Evolutionary conservation across 2,329 filamentous ascomycete species (phyloP).

Genomic region (Pseudogymnoascus sp.): DNA sequence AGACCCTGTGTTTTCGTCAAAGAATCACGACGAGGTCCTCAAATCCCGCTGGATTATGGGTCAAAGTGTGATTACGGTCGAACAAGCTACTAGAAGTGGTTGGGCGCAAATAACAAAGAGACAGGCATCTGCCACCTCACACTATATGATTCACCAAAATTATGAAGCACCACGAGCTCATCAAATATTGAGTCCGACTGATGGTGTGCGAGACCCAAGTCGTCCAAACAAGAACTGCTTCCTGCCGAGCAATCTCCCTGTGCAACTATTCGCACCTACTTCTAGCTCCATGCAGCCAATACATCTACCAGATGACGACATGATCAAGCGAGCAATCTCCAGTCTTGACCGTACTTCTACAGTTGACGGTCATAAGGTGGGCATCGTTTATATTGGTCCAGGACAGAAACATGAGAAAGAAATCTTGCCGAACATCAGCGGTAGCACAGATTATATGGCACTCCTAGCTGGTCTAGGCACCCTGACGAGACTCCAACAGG

Average conservation of each 20-base stretch:
- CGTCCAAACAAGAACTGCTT: slow-evolving; percentile 50
- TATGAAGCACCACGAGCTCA: slow-evolving; percentile 51
- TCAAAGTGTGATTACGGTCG: slow-evolving; percentile 65
- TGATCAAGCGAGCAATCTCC: slow-evolving; percentile 56
- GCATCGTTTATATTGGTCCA: slow-evolving; percentile 86
- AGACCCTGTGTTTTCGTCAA: slow-evolving; percentile 57
- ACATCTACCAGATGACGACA: slow-evolving; percentile 58
- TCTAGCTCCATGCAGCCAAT: slow-evolving; percentile 58
- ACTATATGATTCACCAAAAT: slow-evolving; percentile 45
- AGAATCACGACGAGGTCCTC: slow-evolving; percentile 57
- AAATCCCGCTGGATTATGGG: slow-evolving; percentile 66
- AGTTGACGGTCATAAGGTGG: slow-evolving; percentile 91
- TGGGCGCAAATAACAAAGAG: slow-evolving; percentile 65
- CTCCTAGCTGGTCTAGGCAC: slow-evolving; percentile 79
- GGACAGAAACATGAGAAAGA: slow-evolving; percentile 75
- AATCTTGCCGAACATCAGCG: slow-evolving; percentile 78
- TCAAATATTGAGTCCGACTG: slow-evolving; percentile 42
- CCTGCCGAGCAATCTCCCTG: slow-evolving; percentile 65
- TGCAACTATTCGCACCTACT: slow-evolving; percentile 52
- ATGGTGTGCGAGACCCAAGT: slow-evolving; percentile 43
- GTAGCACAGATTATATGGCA: slow-evolving; percentile 78
- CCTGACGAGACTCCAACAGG: slow-evolving; percentile 69
- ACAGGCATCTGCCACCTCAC: slow-evolving; percentile 60
- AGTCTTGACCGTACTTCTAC: slow-evolving; percentile 82
- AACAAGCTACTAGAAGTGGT: slow-evolving; percentile 59